These are phyloP conservation scores for Arabis hirsuta DNA, from an alignment of 345 rosid species.

Conservation along the genomic window DNA sequence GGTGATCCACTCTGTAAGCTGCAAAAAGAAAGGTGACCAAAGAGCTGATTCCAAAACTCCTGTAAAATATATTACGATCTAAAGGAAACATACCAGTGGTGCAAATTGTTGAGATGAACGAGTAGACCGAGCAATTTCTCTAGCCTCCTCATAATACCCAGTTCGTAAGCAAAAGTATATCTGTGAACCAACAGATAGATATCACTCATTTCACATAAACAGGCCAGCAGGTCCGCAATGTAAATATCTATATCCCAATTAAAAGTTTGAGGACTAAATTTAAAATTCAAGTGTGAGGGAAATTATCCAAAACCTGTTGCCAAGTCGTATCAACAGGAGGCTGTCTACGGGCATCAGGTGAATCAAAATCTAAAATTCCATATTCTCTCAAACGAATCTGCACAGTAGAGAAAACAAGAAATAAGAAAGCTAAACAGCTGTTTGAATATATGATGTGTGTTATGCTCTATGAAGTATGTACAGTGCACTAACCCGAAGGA, in stretches of 20 bases:
- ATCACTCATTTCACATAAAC: constrained; percentile 17
- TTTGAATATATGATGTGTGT: constrained; percentile 20
- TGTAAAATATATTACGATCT: constrained; percentile 23
- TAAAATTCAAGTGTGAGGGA: constrained; percentile 13
- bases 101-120: constrained; percentile 90
- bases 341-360: constrained; percentile 85
- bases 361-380: constrained; percentile 91
- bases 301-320: constrained; percentile 80
- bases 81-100: constrained; percentile 67
- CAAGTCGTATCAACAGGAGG: constrained; percentile 99
- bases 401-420: constrained; percentile 32
- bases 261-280: constrained; percentile 8
- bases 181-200: constrained; percentile 48
- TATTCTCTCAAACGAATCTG: constrained; percentile 97
- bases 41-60: constrained; percentile 24
- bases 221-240: constrained; percentile 1
- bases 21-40: constrained; percentile 46
- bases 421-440: constrained; percentile 21
- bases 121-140: constrained; percentile 72
- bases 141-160: constrained; percentile 95
- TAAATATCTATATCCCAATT: constrained; percentile 14
- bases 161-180: constrained; percentile 96
- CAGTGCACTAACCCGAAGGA: constrained; percentile 93
- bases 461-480: constrained; percentile 27
- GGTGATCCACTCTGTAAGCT: constrained; percentile 95